These are phyloP conservation scores for Calonectria multiphialidica DNA, from an alignment of 2,329 filamentous ascomycete genomes.

Conservation along the genomic window DNA sequence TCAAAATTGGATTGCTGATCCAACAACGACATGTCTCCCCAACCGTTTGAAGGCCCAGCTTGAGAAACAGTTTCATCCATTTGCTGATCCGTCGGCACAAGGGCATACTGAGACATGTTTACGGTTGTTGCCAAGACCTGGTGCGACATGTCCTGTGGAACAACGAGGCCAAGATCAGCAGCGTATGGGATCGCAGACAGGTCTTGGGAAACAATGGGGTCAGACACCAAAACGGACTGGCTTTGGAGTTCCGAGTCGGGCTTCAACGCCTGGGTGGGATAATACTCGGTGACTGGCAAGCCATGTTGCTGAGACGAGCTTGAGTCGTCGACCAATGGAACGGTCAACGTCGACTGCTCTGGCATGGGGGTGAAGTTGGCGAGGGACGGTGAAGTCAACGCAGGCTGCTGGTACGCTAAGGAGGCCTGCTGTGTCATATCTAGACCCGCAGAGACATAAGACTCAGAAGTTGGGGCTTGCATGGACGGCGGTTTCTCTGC, in stretches of 20 bases:
- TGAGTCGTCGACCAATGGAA: constrained; percentile 29
- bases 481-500: constrained; percentile 44
- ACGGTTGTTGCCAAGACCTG: constrained; percentile 28
- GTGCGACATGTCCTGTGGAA: constrained; percentile 27
- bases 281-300: constrained; percentile 36
- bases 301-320: constrained; percentile 29
- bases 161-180: constrained; percentile 29
- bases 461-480: constrained; percentile 33
- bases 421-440: constrained; percentile 26
- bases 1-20: constrained; percentile 45
- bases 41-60: constrained; percentile 27
- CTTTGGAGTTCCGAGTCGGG: constrained; percentile 33
- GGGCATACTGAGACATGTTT: constrained; percentile 32
- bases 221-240: constrained; percentile 28
- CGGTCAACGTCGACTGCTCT: constrained; percentile 31
- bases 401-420: constrained; percentile 34
- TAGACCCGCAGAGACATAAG: constrained; percentile 31
- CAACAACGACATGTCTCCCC: constrained; percentile 32
- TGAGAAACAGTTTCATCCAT: constrained; percentile 24
- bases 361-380: constrained; percentile 37
- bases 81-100: constrained; percentile 26
- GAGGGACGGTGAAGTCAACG: constrained; percentile 34
- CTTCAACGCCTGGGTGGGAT: constrained; percentile 34
- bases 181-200: constrained; percentile 37
- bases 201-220: constrained; percentile 33